Conservation (phyloP, 2,329 filamentous ascomycete genomes). For the Penicillium sp. region DNA sequence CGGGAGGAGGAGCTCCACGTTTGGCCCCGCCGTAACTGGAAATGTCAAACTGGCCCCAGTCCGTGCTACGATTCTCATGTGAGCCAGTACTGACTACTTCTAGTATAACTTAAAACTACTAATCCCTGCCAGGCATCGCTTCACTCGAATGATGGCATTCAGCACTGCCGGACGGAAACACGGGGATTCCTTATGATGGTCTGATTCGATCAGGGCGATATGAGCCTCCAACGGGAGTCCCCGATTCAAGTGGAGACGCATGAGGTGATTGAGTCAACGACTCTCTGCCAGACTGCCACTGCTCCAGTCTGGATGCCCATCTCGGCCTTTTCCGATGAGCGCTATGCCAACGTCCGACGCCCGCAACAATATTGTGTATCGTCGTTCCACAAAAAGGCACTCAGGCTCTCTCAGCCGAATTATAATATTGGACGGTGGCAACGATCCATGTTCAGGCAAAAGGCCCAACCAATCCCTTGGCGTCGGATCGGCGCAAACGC, state of each 20-base stretch:
- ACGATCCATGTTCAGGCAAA: neutral
- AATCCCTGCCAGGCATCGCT: neutral
- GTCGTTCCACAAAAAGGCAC: neutral
- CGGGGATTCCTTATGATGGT: neutral
- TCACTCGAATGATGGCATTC: too few relatives aligned
- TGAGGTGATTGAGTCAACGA: neutral
- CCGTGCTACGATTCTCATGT: neutral
- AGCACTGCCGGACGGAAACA: neutral
- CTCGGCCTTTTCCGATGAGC: neutral
- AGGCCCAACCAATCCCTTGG: neutral
- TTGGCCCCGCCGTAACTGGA: neutral
- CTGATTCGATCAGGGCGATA: neutral
- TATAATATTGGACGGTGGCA: neutral
- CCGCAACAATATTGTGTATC: neutral
- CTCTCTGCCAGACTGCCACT: neutral
- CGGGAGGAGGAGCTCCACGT: neutral
- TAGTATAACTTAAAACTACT: neutral
- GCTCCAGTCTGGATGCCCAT: neutral
- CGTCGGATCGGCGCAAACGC: neutral
- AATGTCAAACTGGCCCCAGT: neutral
- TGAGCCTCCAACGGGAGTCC: slow-evolving; percentile 4
- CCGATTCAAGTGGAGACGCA: neutral
- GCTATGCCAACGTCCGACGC: neutral
- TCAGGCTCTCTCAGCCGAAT: neutral
- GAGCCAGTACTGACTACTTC: neutral